Evolutionary conservation across 23 red algal species (phyloP).

Genomic region (Cyanidium caldarium): DNA sequence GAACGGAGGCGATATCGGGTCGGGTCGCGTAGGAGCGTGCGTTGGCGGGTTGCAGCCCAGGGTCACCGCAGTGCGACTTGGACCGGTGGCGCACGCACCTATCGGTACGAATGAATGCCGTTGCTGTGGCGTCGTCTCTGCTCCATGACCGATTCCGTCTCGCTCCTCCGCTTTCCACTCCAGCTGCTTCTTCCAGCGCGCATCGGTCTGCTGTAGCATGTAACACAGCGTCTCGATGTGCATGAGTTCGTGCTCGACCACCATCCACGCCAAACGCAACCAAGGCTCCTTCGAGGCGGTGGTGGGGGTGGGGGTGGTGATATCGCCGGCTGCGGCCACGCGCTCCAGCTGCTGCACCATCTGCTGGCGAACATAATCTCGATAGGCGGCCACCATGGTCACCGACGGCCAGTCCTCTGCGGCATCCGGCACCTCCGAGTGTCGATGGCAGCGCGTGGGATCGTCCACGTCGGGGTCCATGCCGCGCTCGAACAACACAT

Average conservation of each 20-base stretch:
- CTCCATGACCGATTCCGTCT: no score
- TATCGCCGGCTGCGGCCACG: neutral
- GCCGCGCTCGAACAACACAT: constrained; percentile 49
- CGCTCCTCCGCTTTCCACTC: neutral
- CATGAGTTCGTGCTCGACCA: constrained; percentile 83
- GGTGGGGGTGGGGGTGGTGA: neutral
- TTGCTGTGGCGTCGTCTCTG: no score
- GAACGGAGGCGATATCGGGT: neutral
- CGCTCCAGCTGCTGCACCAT: neutral
- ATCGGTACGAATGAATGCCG: neutral
- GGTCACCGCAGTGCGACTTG: neutral
- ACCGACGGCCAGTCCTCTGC: constrained; percentile 27
- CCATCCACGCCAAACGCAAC: constrained; percentile 5
- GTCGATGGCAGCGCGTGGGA: constrained; percentile 37
- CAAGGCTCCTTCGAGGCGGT: neutral
- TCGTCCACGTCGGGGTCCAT: constrained; percentile 93
- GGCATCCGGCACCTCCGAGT: constrained; percentile 21
- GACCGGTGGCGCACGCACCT: neutral
- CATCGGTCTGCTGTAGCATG: constrained; percentile 39
- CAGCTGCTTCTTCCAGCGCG: neutral
- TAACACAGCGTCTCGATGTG: constrained; percentile 86
- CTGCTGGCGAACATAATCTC: constrained; percentile 23
- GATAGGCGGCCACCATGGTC: constrained; percentile 23
- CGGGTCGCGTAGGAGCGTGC: no score
- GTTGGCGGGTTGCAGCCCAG: neutral